Base-by-base conservation (phyloP, 2,329 filamentous ascomycete genomes). In the Penicillium sp. region DNA sequence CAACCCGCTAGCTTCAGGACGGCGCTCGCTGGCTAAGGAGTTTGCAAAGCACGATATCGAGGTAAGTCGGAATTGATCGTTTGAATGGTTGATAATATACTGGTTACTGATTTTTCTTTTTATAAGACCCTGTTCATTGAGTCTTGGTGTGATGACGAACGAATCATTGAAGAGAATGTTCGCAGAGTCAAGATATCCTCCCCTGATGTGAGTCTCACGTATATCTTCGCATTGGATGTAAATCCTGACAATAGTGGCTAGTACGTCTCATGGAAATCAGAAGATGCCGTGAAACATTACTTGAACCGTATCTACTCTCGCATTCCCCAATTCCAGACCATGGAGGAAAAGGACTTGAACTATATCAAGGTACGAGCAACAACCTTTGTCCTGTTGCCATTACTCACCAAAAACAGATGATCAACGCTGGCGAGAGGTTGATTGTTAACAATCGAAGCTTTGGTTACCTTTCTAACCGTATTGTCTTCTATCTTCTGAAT, bases 401-500 rank as follows among this genome's bases (percentile, higher is more conserved):
- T 39, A 46, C 61, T 66, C 48, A 69, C 26, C 20, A 18, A 32
- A 47, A 24, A 13, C 43, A 80, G 79, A 97, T 99, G 93, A 96
- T 97, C 72, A 99, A 99, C 66, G 94, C 94, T 8, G 94, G 94
- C 43, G 86, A 93, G 69, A 87, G 91, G 64, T 89, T 99, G 69
- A 89, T 93, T 66, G 93, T 97, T 75, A 99, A 99, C 78, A 97
- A 97, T 64, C 90, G 94, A 72, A 92, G 89, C 69, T 97, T 99
- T 74, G 93, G 92, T 66, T 99, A 99, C 70, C 83, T 99, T 32
- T 96, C 92, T 0, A 92, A 99, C 72, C 87, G 94, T 58, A 99
- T 99, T 63, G 93, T 99, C 53, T 99, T 99, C 76, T 99, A 97
- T 74, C 85, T 99, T 45, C 90, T 96, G 69, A 99, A 99, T 69